Percentiles rank a stretch among this genome's conserved stretches.
Conservation (phyloP, 768 basidiomycete species). For the Cytidiella melzeri region DNA sequence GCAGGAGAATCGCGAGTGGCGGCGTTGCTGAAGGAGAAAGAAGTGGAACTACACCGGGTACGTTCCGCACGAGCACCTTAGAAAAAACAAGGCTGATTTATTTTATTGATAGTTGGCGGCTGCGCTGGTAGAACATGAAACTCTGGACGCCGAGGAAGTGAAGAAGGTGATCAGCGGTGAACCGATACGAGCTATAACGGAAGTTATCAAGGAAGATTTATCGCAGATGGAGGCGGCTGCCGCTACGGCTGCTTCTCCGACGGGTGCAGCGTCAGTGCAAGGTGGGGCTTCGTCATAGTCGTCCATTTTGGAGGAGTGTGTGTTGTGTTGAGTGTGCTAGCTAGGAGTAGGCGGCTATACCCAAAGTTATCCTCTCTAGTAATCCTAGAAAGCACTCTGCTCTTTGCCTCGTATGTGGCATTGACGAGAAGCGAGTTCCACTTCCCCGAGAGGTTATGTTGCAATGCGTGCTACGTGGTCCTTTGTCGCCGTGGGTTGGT, state of each 20-base stretch:
- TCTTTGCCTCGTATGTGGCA: too few relatives aligned
- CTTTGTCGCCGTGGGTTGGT: too few relatives aligned
- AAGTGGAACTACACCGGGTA: slow-evolving; percentile 42
- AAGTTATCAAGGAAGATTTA: slow-evolving; percentile 55
- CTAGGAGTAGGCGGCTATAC: too few relatives aligned
- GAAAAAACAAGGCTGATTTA: neutral
- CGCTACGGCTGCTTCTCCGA: neutral
- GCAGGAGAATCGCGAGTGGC: slow-evolving; percentile 35
- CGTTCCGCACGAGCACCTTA: slow-evolving; percentile 13
- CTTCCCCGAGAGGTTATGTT: too few relatives aligned
- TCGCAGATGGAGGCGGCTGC: slow-evolving; percentile 13
- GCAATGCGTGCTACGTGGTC: too few relatives aligned
- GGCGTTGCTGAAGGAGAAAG: slow-evolving; percentile 33
- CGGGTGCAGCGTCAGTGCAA: neutral
- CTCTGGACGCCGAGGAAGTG: slow-evolving; percentile 82
- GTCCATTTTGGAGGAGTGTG: too few relatives aligned
- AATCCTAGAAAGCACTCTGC: too few relatives aligned
- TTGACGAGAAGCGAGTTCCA: too few relatives aligned
- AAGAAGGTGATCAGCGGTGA: slow-evolving; percentile 80
- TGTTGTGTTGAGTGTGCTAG: too few relatives aligned
- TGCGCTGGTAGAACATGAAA: slow-evolving; percentile 94
- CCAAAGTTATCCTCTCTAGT: too few relatives aligned
- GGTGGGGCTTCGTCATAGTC: too few relatives aligned
- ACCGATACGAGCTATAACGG: slow-evolving; percentile 62
- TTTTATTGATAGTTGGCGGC: slow-evolving; percentile 64